Conservation (phyloP, 2,329 filamentous ascomycete genomes). For the Ramularia collo-cygni region DNA sequence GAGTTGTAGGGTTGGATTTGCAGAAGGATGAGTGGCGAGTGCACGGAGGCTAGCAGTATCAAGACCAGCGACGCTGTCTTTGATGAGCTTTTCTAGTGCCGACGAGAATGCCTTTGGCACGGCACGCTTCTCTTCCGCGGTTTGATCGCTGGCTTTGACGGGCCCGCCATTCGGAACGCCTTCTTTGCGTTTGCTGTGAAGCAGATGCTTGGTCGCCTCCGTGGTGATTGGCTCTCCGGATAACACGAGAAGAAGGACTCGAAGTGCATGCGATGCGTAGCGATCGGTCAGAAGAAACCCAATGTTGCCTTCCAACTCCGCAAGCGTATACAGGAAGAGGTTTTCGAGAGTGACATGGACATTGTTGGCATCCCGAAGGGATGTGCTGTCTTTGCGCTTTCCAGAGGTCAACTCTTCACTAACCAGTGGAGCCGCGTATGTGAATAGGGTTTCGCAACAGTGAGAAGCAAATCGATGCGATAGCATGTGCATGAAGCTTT, state of each 20-base stretch:
- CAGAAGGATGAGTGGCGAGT: constrained; percentile 79
- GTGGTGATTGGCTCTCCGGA: constrained; percentile 75
- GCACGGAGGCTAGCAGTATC: constrained; percentile 75
- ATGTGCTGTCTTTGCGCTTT: constrained; percentile 36
- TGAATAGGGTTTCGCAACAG: constrained; percentile 90
- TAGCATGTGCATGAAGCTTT: constrained; percentile 72
- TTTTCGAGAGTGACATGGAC: constrained; percentile 67
- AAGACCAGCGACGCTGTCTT: constrained; percentile 65
- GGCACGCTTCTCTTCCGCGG: constrained; percentile 33
- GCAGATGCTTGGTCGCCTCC: constrained; percentile 59
- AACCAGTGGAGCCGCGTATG: constrained; percentile 71
- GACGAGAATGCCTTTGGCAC: constrained; percentile 74
- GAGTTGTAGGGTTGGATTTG: constrained; percentile 88
- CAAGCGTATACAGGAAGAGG: constrained; percentile 72
- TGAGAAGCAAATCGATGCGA: constrained; percentile 96
- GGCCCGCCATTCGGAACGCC: constrained; percentile 57
- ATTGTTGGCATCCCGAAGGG: constrained; percentile 42
- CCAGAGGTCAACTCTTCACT: constrained; percentile 58
- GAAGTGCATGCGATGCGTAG: constrained; percentile 85
- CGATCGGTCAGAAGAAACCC: constrained; percentile 76
- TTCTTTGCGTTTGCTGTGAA: constrained; percentile 92
- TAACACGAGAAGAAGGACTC: constrained; percentile 77
- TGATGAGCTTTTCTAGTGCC: constrained; percentile 75
- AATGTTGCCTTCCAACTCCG: constrained; percentile 81
- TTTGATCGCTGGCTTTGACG: constrained; percentile 45